phyloP scores from a whole-genome alignment of 164 flowering plant genomes.

The Stephania yunnanensis region DNA sequence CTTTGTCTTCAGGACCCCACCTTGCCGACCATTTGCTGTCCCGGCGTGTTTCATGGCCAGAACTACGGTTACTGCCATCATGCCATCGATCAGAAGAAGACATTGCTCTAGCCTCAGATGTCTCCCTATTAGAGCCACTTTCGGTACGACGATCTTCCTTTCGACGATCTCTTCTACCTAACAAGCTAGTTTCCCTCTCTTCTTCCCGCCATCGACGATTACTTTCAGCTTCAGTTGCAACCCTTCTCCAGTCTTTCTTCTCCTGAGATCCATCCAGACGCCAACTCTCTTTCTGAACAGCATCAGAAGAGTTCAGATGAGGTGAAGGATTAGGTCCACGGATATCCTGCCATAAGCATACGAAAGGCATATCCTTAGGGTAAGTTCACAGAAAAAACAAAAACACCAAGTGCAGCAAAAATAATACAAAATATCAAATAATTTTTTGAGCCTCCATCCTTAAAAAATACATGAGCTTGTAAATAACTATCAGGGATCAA shows the following conservation, averaged over 20 bases:
- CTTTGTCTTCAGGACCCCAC: constrained; percentile 98
- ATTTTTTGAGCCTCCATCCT: not conserved
- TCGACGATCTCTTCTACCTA: constrained; percentile 77
- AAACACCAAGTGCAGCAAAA: not conserved
- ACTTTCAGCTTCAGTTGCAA: constrained; percentile 50
- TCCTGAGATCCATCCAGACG: constrained; percentile 76
- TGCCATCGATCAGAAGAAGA: constrained; percentile 74
- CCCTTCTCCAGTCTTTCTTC: constrained; percentile 77
- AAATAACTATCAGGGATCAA: not conserved
- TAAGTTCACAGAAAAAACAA: not conserved
- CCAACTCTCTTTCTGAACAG: constrained; percentile 68
- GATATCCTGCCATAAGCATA: constrained; percentile 39
- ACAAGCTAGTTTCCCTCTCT: constrained; percentile 88
- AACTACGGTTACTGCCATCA: constrained; percentile 53
- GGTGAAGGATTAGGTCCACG: constrained; percentile 40
- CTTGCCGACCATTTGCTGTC: constrained; percentile 93
- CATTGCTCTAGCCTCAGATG: constrained; percentile 43
- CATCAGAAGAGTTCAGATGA: constrained; percentile 32
- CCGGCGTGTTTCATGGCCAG: constrained; percentile 65
- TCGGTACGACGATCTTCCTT: constrained; percentile 74
- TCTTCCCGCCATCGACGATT: constrained; percentile 95
- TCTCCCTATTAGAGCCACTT: constrained; percentile 39
- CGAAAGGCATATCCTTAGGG: not conserved
- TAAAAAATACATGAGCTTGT: not conserved
- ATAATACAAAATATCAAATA: not conserved